Evolutionary conservation across 139 green algal genomes (phyloP).

Genomic region (Chlorella ohadii): DNA sequence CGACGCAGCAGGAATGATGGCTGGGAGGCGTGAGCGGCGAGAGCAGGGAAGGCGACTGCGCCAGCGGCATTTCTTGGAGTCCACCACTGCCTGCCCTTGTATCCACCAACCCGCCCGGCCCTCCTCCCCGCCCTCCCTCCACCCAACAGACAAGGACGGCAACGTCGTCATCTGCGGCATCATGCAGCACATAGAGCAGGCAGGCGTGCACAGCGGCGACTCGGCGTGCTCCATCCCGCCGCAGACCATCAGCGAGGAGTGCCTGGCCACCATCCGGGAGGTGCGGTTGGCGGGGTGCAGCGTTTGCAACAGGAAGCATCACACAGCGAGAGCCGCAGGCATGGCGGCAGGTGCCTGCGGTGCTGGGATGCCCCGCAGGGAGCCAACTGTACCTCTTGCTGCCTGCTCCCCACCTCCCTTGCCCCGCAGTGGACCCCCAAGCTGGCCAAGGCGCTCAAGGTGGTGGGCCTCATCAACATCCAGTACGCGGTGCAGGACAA

Average conservation of each 20-base stretch:
- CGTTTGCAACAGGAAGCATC: no score
- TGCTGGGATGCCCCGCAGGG: no score
- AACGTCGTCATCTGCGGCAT: slow-evolving; percentile 98
- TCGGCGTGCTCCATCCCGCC: slow-evolving; percentile 95
- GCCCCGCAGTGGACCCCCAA: slow-evolving; percentile 79
- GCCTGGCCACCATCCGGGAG: slow-evolving; percentile 83
- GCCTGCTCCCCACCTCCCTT: neutral
- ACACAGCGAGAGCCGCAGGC: no score
- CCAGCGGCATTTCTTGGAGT: no score
- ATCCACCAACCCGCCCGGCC: neutral
- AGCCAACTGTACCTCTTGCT: no score
- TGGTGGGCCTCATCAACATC: slow-evolving; percentile 99
- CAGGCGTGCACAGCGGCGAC: slow-evolving; percentile 97
- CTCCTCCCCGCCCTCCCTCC: neutral
- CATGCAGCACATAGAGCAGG: slow-evolving; percentile 99
- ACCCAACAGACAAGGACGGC: slow-evolving; percentile 73
- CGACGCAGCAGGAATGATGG: no score
- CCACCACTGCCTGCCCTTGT: neutral
- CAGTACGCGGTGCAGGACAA: slow-evolving; percentile 94
- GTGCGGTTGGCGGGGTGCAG: neutral
- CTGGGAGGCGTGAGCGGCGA: no score
- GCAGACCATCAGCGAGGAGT: slow-evolving; percentile 88
- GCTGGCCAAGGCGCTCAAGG: slow-evolving; percentile 89
- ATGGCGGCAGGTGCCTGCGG: no score
- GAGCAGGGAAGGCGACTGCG: no score